Evolutionary conservation across 768 basidiomycete species (phyloP).

Genomic region (Rhodotorula diobovata): DNA sequence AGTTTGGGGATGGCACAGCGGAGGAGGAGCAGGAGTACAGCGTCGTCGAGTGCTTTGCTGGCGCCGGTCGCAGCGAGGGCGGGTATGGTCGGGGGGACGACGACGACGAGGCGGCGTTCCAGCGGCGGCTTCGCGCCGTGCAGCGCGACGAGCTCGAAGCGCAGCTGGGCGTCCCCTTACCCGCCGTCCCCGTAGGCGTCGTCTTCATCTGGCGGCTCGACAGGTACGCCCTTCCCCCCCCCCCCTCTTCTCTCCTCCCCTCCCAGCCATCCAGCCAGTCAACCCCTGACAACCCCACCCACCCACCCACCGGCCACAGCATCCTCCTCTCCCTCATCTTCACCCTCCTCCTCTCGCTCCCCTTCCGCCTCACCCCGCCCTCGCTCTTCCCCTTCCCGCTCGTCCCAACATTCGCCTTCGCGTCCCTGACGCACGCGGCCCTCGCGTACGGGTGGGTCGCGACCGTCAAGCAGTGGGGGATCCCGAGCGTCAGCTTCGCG

Average conservation of each 20-base stretch:
- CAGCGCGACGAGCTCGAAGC: constrained; percentile 39
- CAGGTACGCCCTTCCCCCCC: constrained; percentile 12
- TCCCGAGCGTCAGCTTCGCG: constrained; percentile 35
- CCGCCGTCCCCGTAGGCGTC: constrained; percentile 38
- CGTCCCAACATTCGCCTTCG: constrained; percentile 29
- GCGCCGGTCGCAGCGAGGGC: neutral
- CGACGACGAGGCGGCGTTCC: constrained; percentile 22
- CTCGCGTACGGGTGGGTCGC: constrained; percentile 30
- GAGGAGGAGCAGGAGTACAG: neutral
- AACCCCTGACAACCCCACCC: neutral
- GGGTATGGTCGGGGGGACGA: neutral
- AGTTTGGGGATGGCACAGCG: no score
- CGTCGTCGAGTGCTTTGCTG: neutral
- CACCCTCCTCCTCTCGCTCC: constrained; percentile 41
- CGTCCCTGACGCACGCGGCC: constrained; percentile 22
- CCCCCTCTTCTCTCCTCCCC: neutral
- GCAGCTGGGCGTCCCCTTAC: constrained; percentile 37
- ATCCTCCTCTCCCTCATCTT: constrained; percentile 39
- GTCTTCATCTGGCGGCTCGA: constrained; percentile 40
- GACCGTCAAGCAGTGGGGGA: constrained; percentile 20
- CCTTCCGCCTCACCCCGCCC: constrained; percentile 40
- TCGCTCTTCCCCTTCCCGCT: constrained; percentile 36
- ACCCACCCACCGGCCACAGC: constrained; percentile 3
- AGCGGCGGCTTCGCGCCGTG: constrained; percentile 11
- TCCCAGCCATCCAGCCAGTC: no score